These are phyloP conservation scores for Ustilago vetiveriae DNA, from an alignment of 1,284 basidiomycete genomes.

Conservation along the genomic window DNA sequence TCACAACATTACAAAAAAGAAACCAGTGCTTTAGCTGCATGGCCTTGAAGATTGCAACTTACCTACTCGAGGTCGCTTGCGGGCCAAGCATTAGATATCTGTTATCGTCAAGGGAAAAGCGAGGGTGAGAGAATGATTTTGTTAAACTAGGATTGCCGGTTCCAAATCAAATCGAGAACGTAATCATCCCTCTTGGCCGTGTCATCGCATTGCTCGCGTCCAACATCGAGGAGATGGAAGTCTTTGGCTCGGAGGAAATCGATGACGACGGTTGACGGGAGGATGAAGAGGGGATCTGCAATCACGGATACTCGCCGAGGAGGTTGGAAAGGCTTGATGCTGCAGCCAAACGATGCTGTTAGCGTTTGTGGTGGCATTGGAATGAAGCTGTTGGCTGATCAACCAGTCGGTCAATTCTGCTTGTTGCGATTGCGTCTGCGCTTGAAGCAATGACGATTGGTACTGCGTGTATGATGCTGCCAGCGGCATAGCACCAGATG, in stretches of 20 bases:
- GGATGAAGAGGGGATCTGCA: neutral
- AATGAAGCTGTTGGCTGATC: neutral
- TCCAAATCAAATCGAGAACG: slow-evolving; percentile 9
- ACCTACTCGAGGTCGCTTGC: slow-evolving; percentile 2
- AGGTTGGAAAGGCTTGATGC: neutral
- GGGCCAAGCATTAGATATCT: slow-evolving; percentile 20
- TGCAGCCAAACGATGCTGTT: neutral
- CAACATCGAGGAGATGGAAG: too few relatives aligned
- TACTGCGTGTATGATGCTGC: neutral
- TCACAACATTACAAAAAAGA: too few relatives aligned
- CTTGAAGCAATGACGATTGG: too few relatives aligned
- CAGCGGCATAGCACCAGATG: neutral
- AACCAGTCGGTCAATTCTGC: slow-evolving; percentile 1
- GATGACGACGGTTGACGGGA: neutral
- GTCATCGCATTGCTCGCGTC: neutral
- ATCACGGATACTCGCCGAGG: slow-evolving; percentile 44
- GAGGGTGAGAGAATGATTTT: slow-evolving; percentile 16
- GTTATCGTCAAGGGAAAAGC: slow-evolving; percentile 16
- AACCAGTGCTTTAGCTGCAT: neutral
- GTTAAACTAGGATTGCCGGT: slow-evolving; percentile 48
- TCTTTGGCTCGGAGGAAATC: neutral
- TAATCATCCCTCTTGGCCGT: neutral
- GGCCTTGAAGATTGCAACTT: neutral
- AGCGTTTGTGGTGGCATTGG: too few relatives aligned
- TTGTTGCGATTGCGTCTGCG: too few relatives aligned